Percentiles rank a stretch among this genome's conserved stretches.
These are phyloP conservation scores for Cyberlindnera americana DNA, from an alignment of 805 yeast species.

Conservation along the genomic window DNA sequence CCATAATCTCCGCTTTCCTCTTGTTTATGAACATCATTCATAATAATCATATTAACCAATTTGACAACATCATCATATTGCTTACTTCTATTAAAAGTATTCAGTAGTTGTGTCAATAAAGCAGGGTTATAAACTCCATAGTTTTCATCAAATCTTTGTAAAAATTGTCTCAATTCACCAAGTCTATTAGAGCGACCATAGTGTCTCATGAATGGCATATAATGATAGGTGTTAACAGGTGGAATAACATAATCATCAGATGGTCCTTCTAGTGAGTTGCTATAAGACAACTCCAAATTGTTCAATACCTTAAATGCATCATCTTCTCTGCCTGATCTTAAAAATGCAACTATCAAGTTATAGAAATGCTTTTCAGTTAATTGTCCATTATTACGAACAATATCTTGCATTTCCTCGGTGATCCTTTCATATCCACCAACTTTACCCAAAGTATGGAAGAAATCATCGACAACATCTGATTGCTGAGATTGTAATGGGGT, in stretches of 20 bases:
- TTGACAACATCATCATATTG: constrained; percentile 31
- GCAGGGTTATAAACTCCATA: constrained; percentile 33
- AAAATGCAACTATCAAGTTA: constrained; percentile 25
- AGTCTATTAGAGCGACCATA: constrained; percentile 29
- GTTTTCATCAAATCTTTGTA: constrained; percentile 30
- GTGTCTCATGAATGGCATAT: constrained; percentile 36
- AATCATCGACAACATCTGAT: constrained; percentile 19
- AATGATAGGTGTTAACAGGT: constrained; percentile 39
- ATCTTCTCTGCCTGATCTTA: constrained; percentile 22
- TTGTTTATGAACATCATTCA: constrained; percentile 18
- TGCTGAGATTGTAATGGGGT: constrained; percentile 19
- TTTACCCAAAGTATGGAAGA: constrained; percentile 19
- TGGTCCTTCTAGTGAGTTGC: constrained; percentile 7
- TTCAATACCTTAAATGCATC: constrained; percentile 33
- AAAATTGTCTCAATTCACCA: constrained; percentile 28
- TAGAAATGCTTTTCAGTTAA: constrained; percentile 26
- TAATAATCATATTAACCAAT: constrained; percentile 31
- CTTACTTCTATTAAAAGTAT: constrained; percentile 29
- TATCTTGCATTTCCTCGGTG: constrained; percentile 11
- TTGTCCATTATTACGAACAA: constrained; percentile 12
- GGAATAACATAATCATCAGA: constrained; percentile 27
- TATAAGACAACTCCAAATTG: constrained; percentile 29
- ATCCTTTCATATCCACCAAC: constrained; percentile 15
- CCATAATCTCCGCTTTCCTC: constrained; percentile 13
- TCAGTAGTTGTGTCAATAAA: constrained; percentile 37